Evolutionary conservation across 768 basidiomycete genomes (phyloP).

Genomic region (Lactarius evosmus): DNA sequence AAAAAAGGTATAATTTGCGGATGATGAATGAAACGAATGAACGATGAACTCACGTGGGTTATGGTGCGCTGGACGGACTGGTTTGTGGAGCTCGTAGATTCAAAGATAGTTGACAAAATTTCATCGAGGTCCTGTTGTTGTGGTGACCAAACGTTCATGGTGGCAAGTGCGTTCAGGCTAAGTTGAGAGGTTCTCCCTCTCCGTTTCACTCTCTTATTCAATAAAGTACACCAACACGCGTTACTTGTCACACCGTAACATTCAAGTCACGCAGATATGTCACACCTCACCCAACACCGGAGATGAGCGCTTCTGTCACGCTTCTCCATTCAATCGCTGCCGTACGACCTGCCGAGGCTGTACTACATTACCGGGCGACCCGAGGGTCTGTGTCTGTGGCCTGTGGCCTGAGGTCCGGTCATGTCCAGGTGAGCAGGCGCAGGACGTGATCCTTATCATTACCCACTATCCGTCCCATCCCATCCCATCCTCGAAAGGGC

Average conservation of each 20-base stretch:
- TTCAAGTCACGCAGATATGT: background rate
- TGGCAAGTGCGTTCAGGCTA: constrained; percentile 26
- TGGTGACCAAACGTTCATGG: constrained; percentile 73
- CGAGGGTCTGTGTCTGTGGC: constrained; percentile 2
- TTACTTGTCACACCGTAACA: constrained; percentile 19
- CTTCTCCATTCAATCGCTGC: constrained; percentile 12
- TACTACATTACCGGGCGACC: too few relatives aligned
- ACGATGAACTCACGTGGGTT: constrained; percentile 60
- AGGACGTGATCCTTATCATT: constrained; percentile 19
- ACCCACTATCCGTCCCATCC: constrained; percentile 8
- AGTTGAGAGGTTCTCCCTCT: constrained; percentile 23
- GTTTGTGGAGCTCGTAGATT: constrained; percentile 78
- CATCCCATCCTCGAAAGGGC: background rate
- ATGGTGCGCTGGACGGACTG: constrained; percentile 70
- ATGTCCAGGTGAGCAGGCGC: background rate
- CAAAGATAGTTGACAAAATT: constrained; percentile 87
- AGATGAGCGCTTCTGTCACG: constrained; percentile 12
- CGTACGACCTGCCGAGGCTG: background rate
- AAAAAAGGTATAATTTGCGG: constrained; percentile 29
- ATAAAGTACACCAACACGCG: constrained; percentile 23
- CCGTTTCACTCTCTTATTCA: constrained; percentile 20
- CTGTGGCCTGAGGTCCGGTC: background rate
- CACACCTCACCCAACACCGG: constrained; percentile 9
- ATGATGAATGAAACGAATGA: constrained; percentile 26
- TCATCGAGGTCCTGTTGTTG: constrained; percentile 84